Percentiles rank a stretch among this genome's conserved stretches.
Evolutionary conservation across 495 filamentous ascomycete species (phyloP).

Genomic region (Hypoxylon trugodes): DNA sequence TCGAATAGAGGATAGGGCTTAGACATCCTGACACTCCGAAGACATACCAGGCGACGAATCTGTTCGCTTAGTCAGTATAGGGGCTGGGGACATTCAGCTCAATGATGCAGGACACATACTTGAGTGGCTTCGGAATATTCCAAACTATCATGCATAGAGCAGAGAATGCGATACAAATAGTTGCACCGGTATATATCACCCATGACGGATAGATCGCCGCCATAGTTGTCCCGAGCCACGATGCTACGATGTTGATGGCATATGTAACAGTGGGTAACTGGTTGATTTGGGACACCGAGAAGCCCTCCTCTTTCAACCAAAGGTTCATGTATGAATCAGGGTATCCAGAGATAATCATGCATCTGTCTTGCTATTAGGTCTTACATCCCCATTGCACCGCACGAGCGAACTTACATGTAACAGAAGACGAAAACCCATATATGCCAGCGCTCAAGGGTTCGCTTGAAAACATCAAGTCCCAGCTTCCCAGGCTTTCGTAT

Average conservation of each 20-base stretch:
- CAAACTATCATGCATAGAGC: conserved; percentile 56
- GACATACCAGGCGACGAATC: conserved; percentile 58
- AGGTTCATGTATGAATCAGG: conserved; percentile 54
- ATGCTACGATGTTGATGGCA: conserved; percentile 54
- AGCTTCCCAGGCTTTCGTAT: conserved; percentile 47
- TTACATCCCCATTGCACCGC: too few species aligned
- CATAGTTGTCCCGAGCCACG: conserved; percentile 56
- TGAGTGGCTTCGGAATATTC: conserved; percentile 53
- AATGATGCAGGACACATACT: conserved; percentile 40
- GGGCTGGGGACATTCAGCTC: background rate
- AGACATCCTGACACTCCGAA: conserved; percentile 52
- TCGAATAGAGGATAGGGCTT: conserved; percentile 58
- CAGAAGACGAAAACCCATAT: conserved; percentile 58
- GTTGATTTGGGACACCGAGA: conserved; percentile 57
- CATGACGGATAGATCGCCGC: conserved; percentile 58
- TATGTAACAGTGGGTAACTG: conserved; percentile 55
- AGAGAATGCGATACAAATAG: conserved; percentile 49
- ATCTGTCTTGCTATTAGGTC: too few species aligned
- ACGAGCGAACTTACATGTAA: conserved; percentile 57
- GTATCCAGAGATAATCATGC: conserved; percentile 56
- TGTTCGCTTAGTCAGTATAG: conserved; percentile 14
- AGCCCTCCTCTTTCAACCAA: conserved; percentile 58
- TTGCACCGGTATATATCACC: conserved; percentile 51
- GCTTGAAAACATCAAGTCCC: conserved; percentile 52
- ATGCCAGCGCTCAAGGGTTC: conserved; percentile 55